Base-by-base conservation (phyloP, 768 basidiomycete genomes). In the Mycena galopus region DNA sequence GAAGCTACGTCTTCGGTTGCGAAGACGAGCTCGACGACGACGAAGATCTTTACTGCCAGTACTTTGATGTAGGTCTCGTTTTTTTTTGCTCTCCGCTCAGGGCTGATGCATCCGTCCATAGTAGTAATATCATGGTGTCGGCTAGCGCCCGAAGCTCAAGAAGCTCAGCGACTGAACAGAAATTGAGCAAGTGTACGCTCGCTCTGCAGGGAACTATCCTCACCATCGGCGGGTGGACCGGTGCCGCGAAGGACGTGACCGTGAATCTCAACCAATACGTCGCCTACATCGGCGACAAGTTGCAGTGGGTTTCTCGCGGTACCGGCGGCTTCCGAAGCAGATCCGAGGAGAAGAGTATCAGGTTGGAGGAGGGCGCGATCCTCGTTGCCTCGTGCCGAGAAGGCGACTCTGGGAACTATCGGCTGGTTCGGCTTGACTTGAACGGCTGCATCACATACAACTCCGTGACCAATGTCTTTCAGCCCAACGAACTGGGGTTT, bases 221-320 rank as follows among this genome's bases (percentile, higher is more conserved):
- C 53, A 39, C 51, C 51, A 65, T 65, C 64, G 27, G 17, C n/a
- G n/a, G 16, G 47, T 65, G 63, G 37, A 27, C 51, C 33, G 53
- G 12, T 55, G 64, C 23, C 33, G 35, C 33, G 50, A 11, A 64
- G 25, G 32, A 5, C 35, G 64, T 56, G 33, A 37, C 33, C 32
- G 35, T 65, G 33, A 65, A 65, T 56, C 65, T 66, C 53, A 57
- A 66, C 55, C 65, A 30, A 66, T 66, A 66, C 55, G 65, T 66
- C 25, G 55, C 55, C 25, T 66, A 55, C 65, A 57, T n/a, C 19
- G 55, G 33, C 65, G 55, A 39, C 55, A 1, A 57, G 55, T 57
- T 66, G 37, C 37, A 3, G 19, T 66, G 65, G 65, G 53, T 42
- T 29, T 17, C 39, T 42, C 65, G 65, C 37, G 65, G 53, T 29